phyloP scores from a whole-genome alignment of 371 early-diverging fungal species.

The Apophysomyces variabilis region DNA sequence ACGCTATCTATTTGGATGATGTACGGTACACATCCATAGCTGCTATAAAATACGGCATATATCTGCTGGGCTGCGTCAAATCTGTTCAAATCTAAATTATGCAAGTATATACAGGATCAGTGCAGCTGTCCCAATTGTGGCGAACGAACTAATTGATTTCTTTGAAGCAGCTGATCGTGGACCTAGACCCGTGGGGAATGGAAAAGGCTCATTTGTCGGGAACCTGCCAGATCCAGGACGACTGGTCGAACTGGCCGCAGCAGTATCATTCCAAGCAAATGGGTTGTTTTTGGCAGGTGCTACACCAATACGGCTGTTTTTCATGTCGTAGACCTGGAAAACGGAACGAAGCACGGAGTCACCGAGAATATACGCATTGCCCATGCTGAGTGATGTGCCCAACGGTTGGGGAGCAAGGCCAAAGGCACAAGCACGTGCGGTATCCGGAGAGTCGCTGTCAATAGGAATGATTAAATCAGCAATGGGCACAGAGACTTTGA shows the following conservation, averaged over 20 bases:
- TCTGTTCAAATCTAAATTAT: too few species aligned
- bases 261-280: not conserved
- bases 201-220: not conserved
- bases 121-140: not conserved
- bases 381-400: not conserved
- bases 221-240: not conserved
- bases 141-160: not conserved
- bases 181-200: not conserved
- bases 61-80: too few species aligned
- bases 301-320: not conserved
- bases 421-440: not conserved
- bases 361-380: not conserved
- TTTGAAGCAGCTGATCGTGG: not conserved
- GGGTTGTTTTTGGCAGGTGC: not conserved
- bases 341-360: not conserved
- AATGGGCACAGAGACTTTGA: not conserved
- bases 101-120: not conserved
- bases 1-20: too few species aligned
- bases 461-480: not conserved
- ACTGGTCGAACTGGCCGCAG: not conserved
- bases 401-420: not conserved
- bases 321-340: not conserved
- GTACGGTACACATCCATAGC: too few species aligned
- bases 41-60: too few species aligned
- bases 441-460: not conserved